Base-by-base conservation (phyloP, 2,329 filamentous ascomycete genomes). In the Chalaropsis thielavioides region DNA sequence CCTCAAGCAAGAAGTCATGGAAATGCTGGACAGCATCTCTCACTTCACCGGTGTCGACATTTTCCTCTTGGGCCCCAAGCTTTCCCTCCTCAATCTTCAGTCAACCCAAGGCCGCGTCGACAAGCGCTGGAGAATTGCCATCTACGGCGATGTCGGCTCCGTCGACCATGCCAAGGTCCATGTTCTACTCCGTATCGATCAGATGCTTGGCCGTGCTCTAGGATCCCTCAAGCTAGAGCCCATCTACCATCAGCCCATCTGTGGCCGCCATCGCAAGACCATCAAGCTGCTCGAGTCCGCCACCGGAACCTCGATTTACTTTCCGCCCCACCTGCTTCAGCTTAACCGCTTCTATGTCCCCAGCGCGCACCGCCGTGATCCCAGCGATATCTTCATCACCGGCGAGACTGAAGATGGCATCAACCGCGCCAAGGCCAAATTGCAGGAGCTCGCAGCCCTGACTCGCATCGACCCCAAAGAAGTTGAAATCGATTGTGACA, bases 211-310 rank as follows among this genome's bases (percentile, higher is more conserved):
- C 64, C 84, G 87, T 69, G 78, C 84, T 66, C 87, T 94, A 64
- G 91, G 96, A 74, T 84, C 82, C 60, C 85, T 91, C 71, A 88
- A 89, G 72, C 81, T 96, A 67, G 92, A 96, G 70, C 78, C 92
- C 61, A 89, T 90, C 31, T 83, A 96, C 73, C 94, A 99, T 74
- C 94, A 91, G 66, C 81, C 96, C 64, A 86, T 97, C 61, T 96
- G 92, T 74, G 94, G 94, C 61, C 89, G 94, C 61, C 92, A 92
- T 70, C 84, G 94, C 70, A 95, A 96, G 79, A 96, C 96, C 74
- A 96, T 99, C 78, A 97, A 97, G 78, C 79, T 94, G 71, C 96
- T 99, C 72, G 94, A 99, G 76, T 95, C 94, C 15, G 85, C 88
- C 35, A 97, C 94, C 15, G 90, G 92, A 71, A 97, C 94, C 8